Evolutionary conservation across 305 asterid species (phyloP).

Genomic region (Coffea humblotiana): DNA sequence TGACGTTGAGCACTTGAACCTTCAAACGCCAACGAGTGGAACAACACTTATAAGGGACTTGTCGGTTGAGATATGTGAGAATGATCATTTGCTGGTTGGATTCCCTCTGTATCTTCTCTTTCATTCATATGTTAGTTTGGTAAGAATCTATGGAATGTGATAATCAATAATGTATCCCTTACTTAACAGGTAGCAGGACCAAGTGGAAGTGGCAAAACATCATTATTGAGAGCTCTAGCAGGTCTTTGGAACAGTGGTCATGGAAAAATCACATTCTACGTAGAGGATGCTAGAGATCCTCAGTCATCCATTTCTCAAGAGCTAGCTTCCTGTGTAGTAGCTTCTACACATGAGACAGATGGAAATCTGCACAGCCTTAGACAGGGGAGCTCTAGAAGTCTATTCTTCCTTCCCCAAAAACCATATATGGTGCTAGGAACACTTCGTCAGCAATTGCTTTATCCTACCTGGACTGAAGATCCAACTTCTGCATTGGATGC

Average conservation of each 20-base stretch:
- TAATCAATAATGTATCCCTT: constrained; percentile 32
- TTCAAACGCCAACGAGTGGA: constrained; percentile 65
- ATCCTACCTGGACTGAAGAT: constrained; percentile 76
- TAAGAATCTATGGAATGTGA: constrained; percentile 1
- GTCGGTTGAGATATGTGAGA: constrained; percentile 66
- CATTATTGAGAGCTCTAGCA: constrained; percentile 79
- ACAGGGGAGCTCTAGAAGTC: constrained; percentile 44
- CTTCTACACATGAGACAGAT: constrained; percentile 25
- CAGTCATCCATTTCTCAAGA: constrained; percentile 31
- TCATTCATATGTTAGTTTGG: constrained; percentile 21
- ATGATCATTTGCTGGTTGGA: constrained; percentile 76
- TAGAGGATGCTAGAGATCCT: constrained; percentile 33
- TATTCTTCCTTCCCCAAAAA: constrained; percentile 92
- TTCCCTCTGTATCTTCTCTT: constrained; percentile 24
- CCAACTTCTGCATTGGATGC: constrained; percentile 35
- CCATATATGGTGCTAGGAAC: constrained; percentile 95
- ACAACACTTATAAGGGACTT: constrained; percentile 70
- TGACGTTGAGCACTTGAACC: constrained; percentile 59
- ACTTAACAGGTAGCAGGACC: constrained; percentile 85
- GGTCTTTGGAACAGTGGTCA: constrained; percentile 89
- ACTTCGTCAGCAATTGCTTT: constrained; percentile 83
- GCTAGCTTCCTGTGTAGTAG: constrained; percentile 16
- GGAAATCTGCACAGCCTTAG: constrained; percentile 23
- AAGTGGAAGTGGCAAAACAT: constrained; percentile 96
- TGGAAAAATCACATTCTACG: constrained; percentile 69